A percentile compares a stretch with the other conserved stretches of the same genome.
Conservation (phyloP, 163 green algal species). For the Scenedesmus sp. region DNA sequence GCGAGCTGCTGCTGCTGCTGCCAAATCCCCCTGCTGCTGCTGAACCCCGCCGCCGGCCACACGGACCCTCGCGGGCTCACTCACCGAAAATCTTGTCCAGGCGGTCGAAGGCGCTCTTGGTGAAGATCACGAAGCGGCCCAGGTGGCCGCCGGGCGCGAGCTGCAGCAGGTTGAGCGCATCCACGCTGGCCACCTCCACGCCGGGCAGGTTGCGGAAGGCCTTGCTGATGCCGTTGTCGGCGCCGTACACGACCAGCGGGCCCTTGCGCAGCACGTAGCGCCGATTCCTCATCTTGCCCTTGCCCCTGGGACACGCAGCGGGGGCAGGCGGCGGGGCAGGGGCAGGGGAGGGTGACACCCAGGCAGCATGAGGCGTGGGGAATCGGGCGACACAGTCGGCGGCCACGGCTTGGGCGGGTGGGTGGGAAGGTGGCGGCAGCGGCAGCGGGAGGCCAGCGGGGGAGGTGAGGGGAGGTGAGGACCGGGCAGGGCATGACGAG, state of each 20-base stretch:
- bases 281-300: constrained; percentile 96
- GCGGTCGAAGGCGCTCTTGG: constrained; percentile 94
- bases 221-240: constrained; percentile 90
- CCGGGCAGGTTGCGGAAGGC: constrained; percentile 96
- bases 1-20: background rate
- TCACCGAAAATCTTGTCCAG: constrained; percentile 95
- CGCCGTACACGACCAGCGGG: constrained; percentile 95
- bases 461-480: background rate
- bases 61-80: background rate
- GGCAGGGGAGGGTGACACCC: background rate
- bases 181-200: constrained; percentile 92
- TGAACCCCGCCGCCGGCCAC: background rate
- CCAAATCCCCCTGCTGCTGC: background rate
- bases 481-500: background rate
- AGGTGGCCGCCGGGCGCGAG: constrained; percentile 98
- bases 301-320: constrained; percentile 58
- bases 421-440: no score
- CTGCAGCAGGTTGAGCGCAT: constrained; percentile 97
- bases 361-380: no score
- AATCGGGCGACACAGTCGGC: no score
- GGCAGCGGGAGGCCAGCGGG: constrained; percentile 35
- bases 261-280: constrained; percentile 96
- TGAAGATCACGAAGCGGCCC: constrained; percentile 99
- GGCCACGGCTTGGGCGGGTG: no score
- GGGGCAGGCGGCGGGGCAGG: constrained; percentile 29